Percentiles rank a stretch among this genome's conserved stretches.
phyloP scores from a whole-genome alignment of 345 rosid genomes.

The Arabidopsis suecica region DNA sequence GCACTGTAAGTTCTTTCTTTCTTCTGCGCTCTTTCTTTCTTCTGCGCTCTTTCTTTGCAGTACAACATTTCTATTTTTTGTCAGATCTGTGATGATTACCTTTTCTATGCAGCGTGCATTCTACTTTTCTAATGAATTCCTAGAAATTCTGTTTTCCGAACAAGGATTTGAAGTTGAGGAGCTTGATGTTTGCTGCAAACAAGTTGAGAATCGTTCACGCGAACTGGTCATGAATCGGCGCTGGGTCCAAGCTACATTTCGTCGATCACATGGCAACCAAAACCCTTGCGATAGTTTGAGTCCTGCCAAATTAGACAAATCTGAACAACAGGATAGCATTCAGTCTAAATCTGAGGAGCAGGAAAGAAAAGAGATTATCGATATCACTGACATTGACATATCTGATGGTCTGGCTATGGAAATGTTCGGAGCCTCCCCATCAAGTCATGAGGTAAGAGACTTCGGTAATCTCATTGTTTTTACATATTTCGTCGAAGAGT shows the following conservation, averaged over 20 bases:
- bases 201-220: slow-evolving; percentile 90
- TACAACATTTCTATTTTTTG: slow-evolving; percentile 17
- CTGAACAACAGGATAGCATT: slow-evolving; percentile 37
- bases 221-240: slow-evolving; percentile 91
- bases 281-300: slow-evolving; percentile 34
- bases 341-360: slow-evolving; percentile 36
- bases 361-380: slow-evolving; percentile 32
- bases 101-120: slow-evolving; percentile 72
- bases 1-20: slow-evolving; percentile 71
- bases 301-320: slow-evolving; percentile 41
- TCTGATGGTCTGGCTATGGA: slow-evolving; percentile 79
- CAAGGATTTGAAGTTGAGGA: slow-evolving; percentile 80
- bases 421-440: slow-evolving; percentile 74
- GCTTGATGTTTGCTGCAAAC: slow-evolving; percentile 77
- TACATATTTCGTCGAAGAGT: slow-evolving; percentile 6
- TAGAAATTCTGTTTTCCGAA: slow-evolving; percentile 65
- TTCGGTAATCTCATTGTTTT: slow-evolving; percentile 15
- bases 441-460: slow-evolving; percentile 62
- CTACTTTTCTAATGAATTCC: slow-evolving; percentile 84
- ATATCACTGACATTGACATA: slow-evolving; percentile 63
- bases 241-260: slow-evolving; percentile 91
- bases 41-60: background rate
- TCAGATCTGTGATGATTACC: slow-evolving; percentile 7
- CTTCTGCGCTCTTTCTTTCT: slow-evolving; percentile 6
- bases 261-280: slow-evolving; percentile 43